Evolutionary conservation across 202 grass and related monocot species (phyloP).

Genomic region (Panicum hallii): DNA sequence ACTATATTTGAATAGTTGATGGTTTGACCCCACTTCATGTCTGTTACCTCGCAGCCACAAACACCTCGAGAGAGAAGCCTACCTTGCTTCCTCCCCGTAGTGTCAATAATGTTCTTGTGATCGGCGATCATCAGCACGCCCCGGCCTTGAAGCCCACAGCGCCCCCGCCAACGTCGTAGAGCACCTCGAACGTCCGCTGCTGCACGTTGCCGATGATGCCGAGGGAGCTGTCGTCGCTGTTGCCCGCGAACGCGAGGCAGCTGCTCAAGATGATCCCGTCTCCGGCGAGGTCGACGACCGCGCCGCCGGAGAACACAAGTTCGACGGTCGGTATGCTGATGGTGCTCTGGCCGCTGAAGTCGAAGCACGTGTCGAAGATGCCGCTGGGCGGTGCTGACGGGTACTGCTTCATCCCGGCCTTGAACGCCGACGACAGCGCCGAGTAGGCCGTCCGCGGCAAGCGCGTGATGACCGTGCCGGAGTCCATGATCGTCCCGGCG

Average conservation of each 20-base stretch:
- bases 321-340: conserved; percentile 28
- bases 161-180: conserved; percentile 42
- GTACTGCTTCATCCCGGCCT: conserved; percentile 38
- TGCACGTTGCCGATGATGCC: conserved; percentile 64
- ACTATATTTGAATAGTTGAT: conserved; percentile 19
- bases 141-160: conserved; percentile 46
- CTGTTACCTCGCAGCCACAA: neutral
- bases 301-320: conserved; percentile 43
- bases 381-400: neutral
- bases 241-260: conserved; percentile 58
- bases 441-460: conserved; percentile 51
- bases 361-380: conserved; percentile 60
- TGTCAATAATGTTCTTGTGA: neutral
- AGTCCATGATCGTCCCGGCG: conserved; percentile 52
- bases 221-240: neutral
- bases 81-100: neutral
- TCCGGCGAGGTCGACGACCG: neutral
- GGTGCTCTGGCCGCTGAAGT: conserved; percentile 30
- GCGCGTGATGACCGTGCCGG: conserved; percentile 53
- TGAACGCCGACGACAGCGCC: conserved; percentile 58
- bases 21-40: conserved; percentile 15
- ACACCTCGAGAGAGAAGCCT: neutral
- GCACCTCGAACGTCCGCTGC: conserved; percentile 54
- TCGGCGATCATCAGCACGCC: conserved; percentile 38
- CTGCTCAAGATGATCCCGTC: conserved; percentile 27